These are phyloP conservation scores for Exophiala bonariae DNA, from an alignment of 2,329 filamentous ascomycete species.

Conservation along the genomic window DNA sequence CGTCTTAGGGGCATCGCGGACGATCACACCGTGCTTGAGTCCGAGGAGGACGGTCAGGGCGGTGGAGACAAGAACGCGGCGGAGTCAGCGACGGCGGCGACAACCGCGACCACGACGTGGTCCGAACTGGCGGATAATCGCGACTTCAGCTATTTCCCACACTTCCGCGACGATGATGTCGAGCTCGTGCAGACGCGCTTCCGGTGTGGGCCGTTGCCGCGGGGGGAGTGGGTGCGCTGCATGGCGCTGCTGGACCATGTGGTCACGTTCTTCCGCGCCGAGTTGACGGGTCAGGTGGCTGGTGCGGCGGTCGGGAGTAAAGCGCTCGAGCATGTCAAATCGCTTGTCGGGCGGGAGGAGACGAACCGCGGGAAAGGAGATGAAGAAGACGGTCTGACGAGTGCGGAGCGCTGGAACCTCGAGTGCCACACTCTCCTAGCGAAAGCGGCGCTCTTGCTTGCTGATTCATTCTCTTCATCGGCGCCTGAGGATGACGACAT, in stretches of 20 bases:
- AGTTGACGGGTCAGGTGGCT: constrained; percentile 10
- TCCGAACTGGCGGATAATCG: constrained; percentile 25
- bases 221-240: constrained; percentile 19
- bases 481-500: constrained; percentile 4
- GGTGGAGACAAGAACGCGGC: too few relatives aligned
- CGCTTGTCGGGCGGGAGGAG: background rate
- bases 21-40: constrained; percentile 12
- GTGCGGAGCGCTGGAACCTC: constrained; percentile 11
- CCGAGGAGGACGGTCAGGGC: too few relatives aligned
- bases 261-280: constrained; percentile 21
- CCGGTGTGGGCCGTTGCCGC: constrained; percentile 21
- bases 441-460: constrained; percentile 5
- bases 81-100: background rate
- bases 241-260: constrained; percentile 24
- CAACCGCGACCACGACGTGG: background rate
- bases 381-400: constrained; percentile 15
- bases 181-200: constrained; percentile 9
- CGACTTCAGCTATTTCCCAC: constrained; percentile 24
- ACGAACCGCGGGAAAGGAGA: too few relatives aligned
- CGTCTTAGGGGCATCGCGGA: constrained; percentile 35
- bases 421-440: constrained; percentile 10
- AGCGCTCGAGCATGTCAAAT: constrained; percentile 11
- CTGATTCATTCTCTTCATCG: background rate
- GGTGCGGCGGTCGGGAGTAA: constrained; percentile 1
- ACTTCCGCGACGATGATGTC: constrained; percentile 21